Conservation (phyloP, 768 basidiomycete species). For the Lyophyllum shimeji region DNA sequence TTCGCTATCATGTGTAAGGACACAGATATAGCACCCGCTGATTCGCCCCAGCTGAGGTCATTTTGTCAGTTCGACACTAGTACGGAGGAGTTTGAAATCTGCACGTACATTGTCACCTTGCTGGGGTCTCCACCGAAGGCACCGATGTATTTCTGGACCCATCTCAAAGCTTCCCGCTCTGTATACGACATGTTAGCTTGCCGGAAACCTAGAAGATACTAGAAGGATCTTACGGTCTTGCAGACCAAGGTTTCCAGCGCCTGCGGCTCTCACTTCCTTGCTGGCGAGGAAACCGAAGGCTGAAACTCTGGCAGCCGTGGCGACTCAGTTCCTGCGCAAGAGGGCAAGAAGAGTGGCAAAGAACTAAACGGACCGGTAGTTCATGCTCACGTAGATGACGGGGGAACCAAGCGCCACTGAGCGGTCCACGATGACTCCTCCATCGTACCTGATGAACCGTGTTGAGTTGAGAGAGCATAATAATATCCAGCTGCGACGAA, state of each 20-base stretch:
- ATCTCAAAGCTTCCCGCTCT: slow-evolving; percentile 59
- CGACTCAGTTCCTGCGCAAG: not conserved
- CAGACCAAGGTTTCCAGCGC: slow-evolving; percentile 62
- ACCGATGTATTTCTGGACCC: slow-evolving; percentile 66
- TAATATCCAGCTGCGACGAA: slow-evolving; percentile 34
- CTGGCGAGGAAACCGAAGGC: slow-evolving; percentile 49
- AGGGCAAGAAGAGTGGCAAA: not conserved
- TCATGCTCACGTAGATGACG: slow-evolving; percentile 52
- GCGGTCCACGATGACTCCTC: slow-evolving; percentile 39
- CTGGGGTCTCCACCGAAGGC: slow-evolving; percentile 64
- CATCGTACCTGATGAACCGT: slow-evolving; percentile 35
- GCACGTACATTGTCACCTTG: slow-evolving; percentile 44
- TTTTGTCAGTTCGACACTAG: slow-evolving; percentile 9
- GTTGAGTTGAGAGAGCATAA: not conserved
- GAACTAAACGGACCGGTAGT: slow-evolving; percentile 35
- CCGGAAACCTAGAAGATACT: not conserved
- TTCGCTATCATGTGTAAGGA: slow-evolving; percentile 49
- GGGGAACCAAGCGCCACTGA: slow-evolving; percentile 43
- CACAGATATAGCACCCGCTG: slow-evolving; percentile 55
- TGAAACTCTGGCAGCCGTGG: slow-evolving; percentile 11
- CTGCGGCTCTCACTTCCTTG: slow-evolving; percentile 50
- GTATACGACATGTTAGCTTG: not conserved
- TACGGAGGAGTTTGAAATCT: slow-evolving; percentile 22
- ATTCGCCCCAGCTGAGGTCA: slow-evolving; percentile 46
- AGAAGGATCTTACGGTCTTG: slow-evolving; percentile 49